Evolutionary conservation across 768 basidiomycete species (phyloP).

Genomic region (Boletus rubropictus): DNA sequence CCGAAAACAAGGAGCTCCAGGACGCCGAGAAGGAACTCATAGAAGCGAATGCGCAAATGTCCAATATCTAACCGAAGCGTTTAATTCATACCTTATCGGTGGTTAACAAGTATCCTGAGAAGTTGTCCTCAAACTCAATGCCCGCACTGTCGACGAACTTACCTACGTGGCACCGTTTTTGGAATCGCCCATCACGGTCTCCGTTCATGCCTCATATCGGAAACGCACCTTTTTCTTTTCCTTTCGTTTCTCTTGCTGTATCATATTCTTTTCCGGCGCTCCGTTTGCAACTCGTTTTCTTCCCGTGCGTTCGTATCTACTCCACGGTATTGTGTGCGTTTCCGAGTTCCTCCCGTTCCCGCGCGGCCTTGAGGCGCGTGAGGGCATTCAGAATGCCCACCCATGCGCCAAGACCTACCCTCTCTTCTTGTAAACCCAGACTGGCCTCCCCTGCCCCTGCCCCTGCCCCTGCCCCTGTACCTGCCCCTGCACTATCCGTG

Average conservation of each 20-base stretch:
- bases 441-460: conserved; percentile 29
- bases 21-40: conserved; percentile 57
- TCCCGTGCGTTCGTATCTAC: conserved; percentile 19
- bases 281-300: conserved; percentile 8
- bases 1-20: conserved; percentile 37
- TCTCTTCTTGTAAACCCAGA: conserved; percentile 72
- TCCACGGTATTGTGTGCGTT: conserved; percentile 7
- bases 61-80: conserved; percentile 1
- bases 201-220: conserved; percentile 14
- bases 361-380: conserved; percentile 50
- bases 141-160: conserved; percentile 15
- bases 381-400: conserved; percentile 65
- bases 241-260: not conserved
- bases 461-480: no score
- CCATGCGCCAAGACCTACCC: conserved; percentile 75
- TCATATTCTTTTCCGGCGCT: conserved; percentile 6
- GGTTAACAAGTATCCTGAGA: conserved; percentile 15
- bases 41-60: conserved; percentile 42
- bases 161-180: not conserved
- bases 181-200: conserved; percentile 6
- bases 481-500: conserved; percentile 17
- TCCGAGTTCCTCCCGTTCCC: conserved; percentile 21
- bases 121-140: conserved; percentile 10
- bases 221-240: conserved; percentile 16
- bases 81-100: conserved; percentile 15